Base-by-base conservation (phyloP, 2,329 filamentous ascomycete genomes). In the Neoarthrinium moseri region DNA sequence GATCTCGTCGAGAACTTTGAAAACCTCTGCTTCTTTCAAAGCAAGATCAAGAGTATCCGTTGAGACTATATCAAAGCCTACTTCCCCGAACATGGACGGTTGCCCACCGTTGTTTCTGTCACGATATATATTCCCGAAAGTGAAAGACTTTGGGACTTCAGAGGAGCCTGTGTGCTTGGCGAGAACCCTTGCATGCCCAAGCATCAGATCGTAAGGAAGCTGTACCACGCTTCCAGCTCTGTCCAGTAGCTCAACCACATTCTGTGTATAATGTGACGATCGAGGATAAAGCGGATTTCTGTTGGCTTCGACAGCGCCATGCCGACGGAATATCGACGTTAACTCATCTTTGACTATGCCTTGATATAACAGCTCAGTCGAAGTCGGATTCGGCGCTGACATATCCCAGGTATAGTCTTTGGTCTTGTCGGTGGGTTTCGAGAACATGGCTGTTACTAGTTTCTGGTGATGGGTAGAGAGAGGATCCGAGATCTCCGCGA, bases 31-130 rank as follows among this genome's bases (percentile, higher is more conserved):
- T 66, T 99, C 94, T 59, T 95, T 95, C 46, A 96, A 67, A 1
- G 91, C 86, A 36, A 95, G 73, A 58, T 97, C 91, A 5, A 91
- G 68, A 1, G 86, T 86, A 55, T 91, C 85, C 35, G 82, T 80
- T 1, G 91, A 92, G n/a, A 96, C 80, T 49, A 99, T 91, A 66
- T 99, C 94, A 63, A 97, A 99, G 63, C 97, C 91, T 3, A 95
- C 91, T 62, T 97, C 94, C 8, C 89, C 87, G 62, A 89, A 87
- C 58, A 86, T 87, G 46, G 80, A 78, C 6, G 94, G 94, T 55
- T 95, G 88, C 2, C 89, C 88, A 6, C 89, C 91, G 45, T 84
- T 84, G 39, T 83, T 75, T 36, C 80, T 84, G 52, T 95, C 88
- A 32, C 94, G 82, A 61, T 90, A 97, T 1, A 97, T 91, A 26